Evolutionary conservation across 2,329 filamentous ascomycete genomes (phyloP), one percentile per base, ranked within the genome.

Genomic region (Pseudogymnoascus verrucosus): DNA sequence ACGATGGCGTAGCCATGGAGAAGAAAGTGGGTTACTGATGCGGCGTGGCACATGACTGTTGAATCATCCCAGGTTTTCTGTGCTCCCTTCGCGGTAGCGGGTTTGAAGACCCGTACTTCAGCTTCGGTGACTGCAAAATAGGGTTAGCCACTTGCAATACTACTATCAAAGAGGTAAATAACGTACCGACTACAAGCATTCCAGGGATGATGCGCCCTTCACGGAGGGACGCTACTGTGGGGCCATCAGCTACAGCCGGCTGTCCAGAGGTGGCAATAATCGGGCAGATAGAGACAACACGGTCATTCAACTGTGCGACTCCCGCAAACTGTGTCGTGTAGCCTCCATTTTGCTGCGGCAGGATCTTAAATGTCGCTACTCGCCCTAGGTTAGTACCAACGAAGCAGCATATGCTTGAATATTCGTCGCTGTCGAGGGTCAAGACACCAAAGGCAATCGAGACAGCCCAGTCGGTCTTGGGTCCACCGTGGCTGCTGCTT

Each of bases 361-460:
- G 78, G 21, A 99, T 80, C 77, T 96, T 97, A 78, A 98, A 93
- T 0, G 93, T 98, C 5, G 88, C 86, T 16, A 98, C 79, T 70
- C 90, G 91, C 42, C 95, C 95, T 31, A 86, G 76, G 68, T 88
- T 93, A 0, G 95, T 98, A 19, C 95, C 95, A 1, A 96, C 90
- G 69, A 98, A 96, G 68, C 95, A 89, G 64, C 89, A 86, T 64
- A 99, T 96, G 71, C 92, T 97, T 1, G 95, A 98, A 74, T 96
- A 99, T 67, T 91, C 87, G 72, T 98, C 93, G n/a, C 89, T 90
- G 47, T 98, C 95, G 3, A 97, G 78, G 2, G 90, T 96, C 86
- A 99, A 88, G 57, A 96, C 91, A 62, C 91, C 91, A 77, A 98
- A 99, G 72, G 97, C 91, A 28, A 98, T 86, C 31, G 80, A 82